Base-by-base conservation (phyloP, 768 basidiomycete species). In the Krasilnikovozyma curviuscula region DNA sequence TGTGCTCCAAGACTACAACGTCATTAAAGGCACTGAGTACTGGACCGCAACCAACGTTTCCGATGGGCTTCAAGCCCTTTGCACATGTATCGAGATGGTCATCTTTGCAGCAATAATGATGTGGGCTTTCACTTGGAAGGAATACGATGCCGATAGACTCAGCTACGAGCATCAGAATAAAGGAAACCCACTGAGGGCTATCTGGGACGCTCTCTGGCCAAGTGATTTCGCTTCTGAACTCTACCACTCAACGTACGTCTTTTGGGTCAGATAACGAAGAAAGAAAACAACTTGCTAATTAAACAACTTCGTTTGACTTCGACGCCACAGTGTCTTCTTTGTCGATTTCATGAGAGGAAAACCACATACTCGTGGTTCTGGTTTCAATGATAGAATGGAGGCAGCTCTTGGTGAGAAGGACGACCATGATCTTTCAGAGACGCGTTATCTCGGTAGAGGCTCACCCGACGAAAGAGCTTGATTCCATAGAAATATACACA, bases 31-130 rank as follows among this genome's bases (percentile, higher is more conserved):
- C n/a, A 83, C 83, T 0, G 38, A 71, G 47, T 85, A 77, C 58
- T 88, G 86, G 85, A 82, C 84, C 2, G 65, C 69, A 30, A 77
- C 79, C 3, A 91, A 91, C 58, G 75, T 91, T 43, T 73, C 83
- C 1, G 73, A 91, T 50, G 86, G 86, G 1, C 65, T 89, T 27
- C 81, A 76, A 53, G 83, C 86, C 0, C 69, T 93, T 4, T 68
- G 79, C 16, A 83, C 77, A 27, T 83, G 81, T 54, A 74, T 89
- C 41, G 86, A 91, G 81, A 88, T 88, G 84, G 76, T 85, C 38
- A 67, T 84, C 59, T 86, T 88, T 60, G 68, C 83, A 3, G 38
- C 61, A 0, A 61, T 79, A 38, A 88, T 88, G 80, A 72, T 73
- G 67, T 88, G 81, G 81, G 80, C 85, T 0, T 91, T 86, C 61